A percentile compares a stretch with the other conserved stretches of the same genome.
Conservation (phyloP, 768 basidiomycete species). For the Mrakia blollopis region DNA sequence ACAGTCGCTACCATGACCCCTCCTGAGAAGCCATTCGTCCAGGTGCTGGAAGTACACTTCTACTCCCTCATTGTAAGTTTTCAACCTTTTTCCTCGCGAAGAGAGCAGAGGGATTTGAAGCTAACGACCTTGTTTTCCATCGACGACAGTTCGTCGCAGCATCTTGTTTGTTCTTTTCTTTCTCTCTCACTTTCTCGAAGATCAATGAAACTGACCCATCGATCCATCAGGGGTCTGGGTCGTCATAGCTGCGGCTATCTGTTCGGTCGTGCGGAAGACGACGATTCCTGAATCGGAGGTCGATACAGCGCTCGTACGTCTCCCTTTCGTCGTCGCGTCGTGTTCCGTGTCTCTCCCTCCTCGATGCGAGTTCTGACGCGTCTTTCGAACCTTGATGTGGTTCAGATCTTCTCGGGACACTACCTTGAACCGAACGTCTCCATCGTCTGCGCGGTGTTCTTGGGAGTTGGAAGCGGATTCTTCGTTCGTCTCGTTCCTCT, state of each 20-base stretch:
- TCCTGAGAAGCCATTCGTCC: constrained; percentile 25
- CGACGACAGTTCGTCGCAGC: constrained; percentile 18
- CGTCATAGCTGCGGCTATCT: constrained; percentile 24
- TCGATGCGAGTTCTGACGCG: background rate
- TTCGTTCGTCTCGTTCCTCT: background rate
- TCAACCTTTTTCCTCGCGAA: background rate
- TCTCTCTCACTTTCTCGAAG: too few species aligned
- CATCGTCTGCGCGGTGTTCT: constrained; percentile 31
- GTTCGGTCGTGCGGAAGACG: constrained; percentile 14
- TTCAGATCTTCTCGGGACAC: constrained; percentile 8
- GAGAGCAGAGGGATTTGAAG: background rate
- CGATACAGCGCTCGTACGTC: background rate
- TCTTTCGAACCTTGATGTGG: background rate
- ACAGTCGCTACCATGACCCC: constrained; percentile 14
- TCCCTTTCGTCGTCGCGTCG: too few species aligned
- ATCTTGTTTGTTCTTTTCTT: background rate
- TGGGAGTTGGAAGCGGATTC: constrained; percentile 24
- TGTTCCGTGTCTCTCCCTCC: background rate
- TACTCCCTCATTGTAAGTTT: constrained; percentile 19
- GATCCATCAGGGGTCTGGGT: constrained; percentile 6
- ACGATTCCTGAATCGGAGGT: constrained; percentile 9
- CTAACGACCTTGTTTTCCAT: background rate
- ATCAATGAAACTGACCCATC: too few species aligned
- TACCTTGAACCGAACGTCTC: constrained; percentile 31
- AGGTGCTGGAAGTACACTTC: constrained; percentile 24